Evolutionary conservation across 345 rosid genomes (phyloP), one percentile per base, ranked within the genome.

Genomic region (Lepidium didymum): DNA sequence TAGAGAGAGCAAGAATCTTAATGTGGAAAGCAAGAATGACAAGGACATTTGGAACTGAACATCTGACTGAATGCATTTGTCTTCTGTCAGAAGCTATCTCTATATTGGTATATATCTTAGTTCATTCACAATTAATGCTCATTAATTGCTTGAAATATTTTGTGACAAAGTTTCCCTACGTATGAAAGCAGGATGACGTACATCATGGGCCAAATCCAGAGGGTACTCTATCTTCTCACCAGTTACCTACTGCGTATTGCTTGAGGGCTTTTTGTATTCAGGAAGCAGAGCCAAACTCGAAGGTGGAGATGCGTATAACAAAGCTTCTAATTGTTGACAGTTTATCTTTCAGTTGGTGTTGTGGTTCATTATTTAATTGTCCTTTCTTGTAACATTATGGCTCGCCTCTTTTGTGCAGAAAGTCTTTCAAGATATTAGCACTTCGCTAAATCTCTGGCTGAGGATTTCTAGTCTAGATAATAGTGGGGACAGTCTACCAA

Each of bases 281-380:
- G 50, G 98, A 93, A 78, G 82, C 70, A 57, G 96, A 88, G 52
- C 92, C 98, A 56, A 80, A 74, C 69, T 90, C 97, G 37, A 81
- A 90, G 98, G 97, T 93, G 76, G 56, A 69, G 44, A 67, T 79
- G 70, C 29, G 33, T 76, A 56, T 51, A 75, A 64, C 72, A 75
- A 79, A 73, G 75, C 79, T 55, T 74, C 56, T 54, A 47, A 58
- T 18, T 54, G 27, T 45, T 67, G 56, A 29, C 41, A 44, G 31
- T 44, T 60, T 23, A 74, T 45, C 44, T 18, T 62, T 46, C 49
- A 37, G 56, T 40, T 62, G 9, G 57, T 45, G 37, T 68, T 76
- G 38, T 67, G 68, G 55, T 70, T 37, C 73, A 60, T 18, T 53
- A 19, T 68, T 54, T 19, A 36, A 38, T 41, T 54, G 34, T 7